Conservation (phyloP, 108 stramenopile species). For the Pseudonitzschia multiseries region DNA sequence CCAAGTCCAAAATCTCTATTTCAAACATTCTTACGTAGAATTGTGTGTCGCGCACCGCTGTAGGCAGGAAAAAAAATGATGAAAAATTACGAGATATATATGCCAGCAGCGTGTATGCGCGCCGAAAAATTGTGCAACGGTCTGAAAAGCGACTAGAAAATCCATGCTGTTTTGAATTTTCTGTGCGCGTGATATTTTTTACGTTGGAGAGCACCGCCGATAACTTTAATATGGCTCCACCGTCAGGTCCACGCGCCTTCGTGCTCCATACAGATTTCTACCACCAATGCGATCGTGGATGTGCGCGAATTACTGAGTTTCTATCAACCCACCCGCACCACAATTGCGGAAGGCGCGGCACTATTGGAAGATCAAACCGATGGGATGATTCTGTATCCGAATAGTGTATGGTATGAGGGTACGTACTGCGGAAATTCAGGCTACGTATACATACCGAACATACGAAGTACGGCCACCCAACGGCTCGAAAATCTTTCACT, state of each 20-base stretch:
- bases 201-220: conserved; percentile 11
- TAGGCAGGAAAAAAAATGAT: background rate
- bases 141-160: background rate
- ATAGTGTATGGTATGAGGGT: no score
- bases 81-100: background rate
- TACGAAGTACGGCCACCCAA: no score
- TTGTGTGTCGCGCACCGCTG: background rate
- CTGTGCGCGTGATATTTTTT: background rate
- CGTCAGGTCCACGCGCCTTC: background rate
- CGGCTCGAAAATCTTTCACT: no score
- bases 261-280: background rate
- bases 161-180: background rate
- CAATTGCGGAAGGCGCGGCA: no score
- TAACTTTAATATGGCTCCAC: background rate
- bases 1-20: no score
- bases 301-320: no score
- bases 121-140: conserved; percentile 8
- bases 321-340: no score
- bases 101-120: background rate
- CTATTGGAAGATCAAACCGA: no score
- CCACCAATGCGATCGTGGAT: background rate
- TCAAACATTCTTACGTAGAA: background rate
- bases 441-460: no score
- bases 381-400: no score
- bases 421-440: no score